These are phyloP conservation scores for Chaetomium strumarium DNA, from an alignment of 2,329 filamentous ascomycete species.

Conservation along the genomic window DNA sequence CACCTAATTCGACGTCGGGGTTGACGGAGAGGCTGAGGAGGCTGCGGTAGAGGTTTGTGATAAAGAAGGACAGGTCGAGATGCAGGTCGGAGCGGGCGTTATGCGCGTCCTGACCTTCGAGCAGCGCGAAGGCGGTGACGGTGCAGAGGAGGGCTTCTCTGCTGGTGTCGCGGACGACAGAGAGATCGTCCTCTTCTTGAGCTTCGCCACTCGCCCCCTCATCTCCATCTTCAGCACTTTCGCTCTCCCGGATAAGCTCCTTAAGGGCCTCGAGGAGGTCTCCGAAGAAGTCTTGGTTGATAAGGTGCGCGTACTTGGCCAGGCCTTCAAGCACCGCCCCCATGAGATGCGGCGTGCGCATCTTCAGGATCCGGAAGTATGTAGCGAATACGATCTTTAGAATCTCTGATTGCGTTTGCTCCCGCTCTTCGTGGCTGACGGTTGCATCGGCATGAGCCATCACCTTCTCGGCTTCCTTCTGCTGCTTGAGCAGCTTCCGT, in stretches of 20 bases:
- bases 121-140: slow-evolving; percentile 91
- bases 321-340: slow-evolving; percentile 94
- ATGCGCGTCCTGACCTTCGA: slow-evolving; percentile 87
- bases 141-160: slow-evolving; percentile 90
- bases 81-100: slow-evolving; percentile 76
- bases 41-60: slow-evolving; percentile 83
- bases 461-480: slow-evolving; percentile 84
- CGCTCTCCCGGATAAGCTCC: slow-evolving; percentile 77
- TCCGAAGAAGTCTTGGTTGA: slow-evolving; percentile 98
- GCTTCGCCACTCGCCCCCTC: slow-evolving; percentile 39
- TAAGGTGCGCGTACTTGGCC: slow-evolving; percentile 88
- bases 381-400: slow-evolving; percentile 91
- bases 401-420: slow-evolving; percentile 91
- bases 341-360: slow-evolving; percentile 76
- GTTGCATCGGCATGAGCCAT: slow-evolving; percentile 88
- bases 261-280: slow-evolving; percentile 91
- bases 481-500: slow-evolving; percentile 77
- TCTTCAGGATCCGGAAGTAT: slow-evolving; percentile 92
- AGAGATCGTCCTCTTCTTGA: slow-evolving; percentile 43
- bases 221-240: slow-evolving; percentile 47
- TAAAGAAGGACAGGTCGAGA: slow-evolving; percentile 93
- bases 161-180: slow-evolving; percentile 62
- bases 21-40: slow-evolving; percentile 74
- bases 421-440: slow-evolving; percentile 86
- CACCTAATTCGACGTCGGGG: slow-evolving; percentile 77